Base-by-base conservation (phyloP, 805 yeast species). In the Schwanniomyces pseudopolymorphus region DNA sequence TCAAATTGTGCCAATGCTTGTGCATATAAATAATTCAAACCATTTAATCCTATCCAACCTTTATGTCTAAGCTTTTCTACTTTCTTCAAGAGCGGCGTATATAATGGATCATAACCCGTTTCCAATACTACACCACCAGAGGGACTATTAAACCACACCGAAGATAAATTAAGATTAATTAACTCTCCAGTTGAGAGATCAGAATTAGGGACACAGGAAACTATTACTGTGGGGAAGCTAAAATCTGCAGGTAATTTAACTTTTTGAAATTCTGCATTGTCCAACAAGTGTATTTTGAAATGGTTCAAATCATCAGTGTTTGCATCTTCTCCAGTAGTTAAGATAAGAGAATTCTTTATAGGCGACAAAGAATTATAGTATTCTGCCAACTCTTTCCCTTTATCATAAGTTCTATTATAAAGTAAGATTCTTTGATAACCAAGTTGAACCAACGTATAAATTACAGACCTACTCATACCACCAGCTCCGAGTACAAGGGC, bases 401-500 rank as follows among this genome's bases (percentile, higher is more conserved):
- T 45, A 16, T 35, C 16, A 11, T 41, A 27, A 5, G 54, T 43
- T 19, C 48, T 19, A 42, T 53, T 50, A 39, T 48, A 53, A 14
- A 55, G 39, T 19, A 47, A 40, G 16, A 55, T 46, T 7, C 47
- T 49, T 28, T 40, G 36, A 40, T 40, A 51, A 4, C 56, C 56
- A 11, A 55, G 40, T 37, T 45, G 44, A 20, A 53, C 47, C 38
- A 52, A 44, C 1, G 57, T 53, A 40, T 55, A 55, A n/a, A 55
- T 39, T 3, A 54, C 45, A 13, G 59, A 48, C 24, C 55, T 44
- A 38, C 54, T 47, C 48, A 51, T 50, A 24, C 56, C 53, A 20
- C 57, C 56, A 17, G 56, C 53, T 8, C 59, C 59, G 6, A 55
- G 24, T 0, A 55, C 53, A 38, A 55, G 42, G 8, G 56, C 57